phyloP scores from a whole-genome alignment of 1,139 yeast species.

The Suhomyces maxii region DNA sequence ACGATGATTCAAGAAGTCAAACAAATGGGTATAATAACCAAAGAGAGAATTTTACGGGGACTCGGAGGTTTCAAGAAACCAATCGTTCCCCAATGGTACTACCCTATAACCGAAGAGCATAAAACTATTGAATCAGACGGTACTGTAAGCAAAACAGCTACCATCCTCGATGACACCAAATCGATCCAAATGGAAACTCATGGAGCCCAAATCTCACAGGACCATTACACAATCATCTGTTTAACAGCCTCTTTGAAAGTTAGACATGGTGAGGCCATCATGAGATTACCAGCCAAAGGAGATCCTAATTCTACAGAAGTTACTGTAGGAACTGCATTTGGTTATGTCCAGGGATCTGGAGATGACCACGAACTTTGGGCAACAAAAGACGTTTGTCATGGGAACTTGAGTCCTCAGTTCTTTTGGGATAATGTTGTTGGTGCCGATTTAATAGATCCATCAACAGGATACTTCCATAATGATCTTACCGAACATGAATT shows the following conservation, averaged over 20 bases:
- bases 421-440: slow-evolving; percentile 53
- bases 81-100: slow-evolving; percentile 68
- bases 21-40: slow-evolving; percentile 36
- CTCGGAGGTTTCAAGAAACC: slow-evolving; percentile 41
- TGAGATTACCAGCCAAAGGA: background rate
- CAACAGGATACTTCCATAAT: slow-evolving; percentile 33
- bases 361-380: slow-evolving; percentile 95
- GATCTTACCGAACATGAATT: slow-evolving; percentile 30
- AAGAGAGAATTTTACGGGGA: slow-evolving; percentile 26
- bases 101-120: slow-evolving; percentile 28
- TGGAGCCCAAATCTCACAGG: background rate
- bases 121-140: background rate
- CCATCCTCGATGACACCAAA: background rate
- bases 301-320: too few relatives aligned
- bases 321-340: slow-evolving; percentile 19
- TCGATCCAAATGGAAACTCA: background rate
- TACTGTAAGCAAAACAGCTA: background rate
- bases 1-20: slow-evolving; percentile 48
- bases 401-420: slow-evolving; percentile 48
- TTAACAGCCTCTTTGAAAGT: slow-evolving; percentile 62
- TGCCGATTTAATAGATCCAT: slow-evolving; percentile 25
- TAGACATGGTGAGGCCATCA: slow-evolving; percentile 6
- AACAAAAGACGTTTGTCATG: slow-evolving; percentile 33
- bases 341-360: slow-evolving; percentile 87
- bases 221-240: slow-evolving; percentile 34